A percentile compares a stretch with the other conserved stretches of the same genome.
These are phyloP conservation scores for Nicotiana undulata DNA, from an alignment of 257 asterid species.

Conservation along the genomic window DNA sequence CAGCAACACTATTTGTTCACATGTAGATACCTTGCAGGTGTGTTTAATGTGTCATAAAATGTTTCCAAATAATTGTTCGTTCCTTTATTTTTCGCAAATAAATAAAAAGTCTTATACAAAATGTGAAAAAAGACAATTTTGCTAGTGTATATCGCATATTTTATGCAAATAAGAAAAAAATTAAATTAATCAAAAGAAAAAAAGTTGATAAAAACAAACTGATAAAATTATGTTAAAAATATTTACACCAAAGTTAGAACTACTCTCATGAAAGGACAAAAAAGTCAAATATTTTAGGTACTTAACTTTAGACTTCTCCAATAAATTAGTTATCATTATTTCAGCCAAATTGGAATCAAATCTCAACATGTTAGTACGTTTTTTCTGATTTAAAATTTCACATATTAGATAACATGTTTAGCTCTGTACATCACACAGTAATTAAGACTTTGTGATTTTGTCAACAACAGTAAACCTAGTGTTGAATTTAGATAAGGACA, in stretches of 20 bases:
- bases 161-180: too few species aligned
- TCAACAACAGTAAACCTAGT: background rate
- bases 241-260: too few species aligned
- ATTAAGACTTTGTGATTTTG: background rate
- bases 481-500: background rate
- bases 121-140: too few species aligned
- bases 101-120: too few species aligned
- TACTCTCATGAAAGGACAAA: background rate
- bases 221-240: too few species aligned
- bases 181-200: too few species aligned
- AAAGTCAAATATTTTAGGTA: constrained; percentile 1
- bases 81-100: background rate
- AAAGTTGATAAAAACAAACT: too few species aligned
- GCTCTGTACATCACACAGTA: background rate
- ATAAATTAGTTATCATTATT: background rate
- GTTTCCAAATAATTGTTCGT: background rate
- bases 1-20: background rate
- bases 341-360: background rate
- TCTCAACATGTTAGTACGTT: background rate
- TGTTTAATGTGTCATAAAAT: background rate
- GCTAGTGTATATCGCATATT: too few species aligned
- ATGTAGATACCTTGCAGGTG: background rate
- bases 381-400: background rate
- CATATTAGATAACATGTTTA: background rate
- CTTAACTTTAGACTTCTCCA: background rate